Evolutionary conservation across 345 rosid genomes (phyloP), one percentile per base, ranked within the genome.

Genomic region (Gossypium anomalum): DNA sequence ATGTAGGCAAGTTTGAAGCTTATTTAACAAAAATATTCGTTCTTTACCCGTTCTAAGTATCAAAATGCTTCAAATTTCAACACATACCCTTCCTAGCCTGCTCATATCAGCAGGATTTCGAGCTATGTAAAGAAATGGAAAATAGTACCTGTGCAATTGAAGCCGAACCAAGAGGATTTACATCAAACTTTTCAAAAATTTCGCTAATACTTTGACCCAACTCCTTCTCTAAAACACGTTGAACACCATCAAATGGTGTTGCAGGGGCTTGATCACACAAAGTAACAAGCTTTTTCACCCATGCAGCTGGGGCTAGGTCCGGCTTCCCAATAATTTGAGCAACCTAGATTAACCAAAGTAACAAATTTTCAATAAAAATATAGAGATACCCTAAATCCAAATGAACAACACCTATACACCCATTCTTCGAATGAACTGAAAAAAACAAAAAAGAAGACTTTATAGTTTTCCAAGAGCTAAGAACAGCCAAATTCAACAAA

Each of bases 281-380:
- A 3, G 93, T 88, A 41, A 91, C 97, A 62, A 94, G 93, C 87
- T 86, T 92, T 87, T 81, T 90, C 74, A 94, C 98, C 97, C 98
- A 92, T 2, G 98, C 93, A 59, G 91, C 89, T 4, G 97, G 97
- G 57, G 97, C 97, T 84, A 92, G 79, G 82, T 92, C 97, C 47
- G 97, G 98, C 86, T 92, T 92, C 80, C 97, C 97, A 72, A 92
- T 55, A 75, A 94, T 86, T 78, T 94, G 98, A 47, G 97, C 97
- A 80, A 88, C 60, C 98, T 92, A 82, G 69, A 77, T 79, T 64
- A 73, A 71, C 5, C 52, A 51, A 71, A 38, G 78, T 23, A 60
- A 66, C 41, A 22, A 2, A 53, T 34, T 34, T 34, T 34, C 41
- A 34, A 34, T 34, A 34, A 34, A 34, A 34, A 5, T 5, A 34